Conservation (phyloP, 2,329 filamentous ascomycete genomes). For the Hymenoscyphus repandus region DNA sequence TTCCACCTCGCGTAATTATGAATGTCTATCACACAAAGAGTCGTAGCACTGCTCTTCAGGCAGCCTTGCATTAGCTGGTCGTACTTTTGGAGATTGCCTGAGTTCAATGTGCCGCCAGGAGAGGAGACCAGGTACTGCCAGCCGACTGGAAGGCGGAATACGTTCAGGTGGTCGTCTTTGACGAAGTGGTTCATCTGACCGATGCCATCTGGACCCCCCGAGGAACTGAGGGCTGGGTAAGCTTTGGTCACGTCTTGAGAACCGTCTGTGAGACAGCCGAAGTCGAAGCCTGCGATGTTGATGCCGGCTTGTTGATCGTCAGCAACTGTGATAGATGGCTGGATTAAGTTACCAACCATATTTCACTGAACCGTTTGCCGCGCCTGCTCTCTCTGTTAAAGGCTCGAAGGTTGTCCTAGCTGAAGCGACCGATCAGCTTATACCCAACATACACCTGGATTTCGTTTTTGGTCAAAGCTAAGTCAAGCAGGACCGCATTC, state of each 20-base stretch:
- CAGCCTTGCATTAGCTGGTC: too few relatives aligned
- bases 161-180: constrained; percentile 47
- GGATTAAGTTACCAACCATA: constrained; percentile 12
- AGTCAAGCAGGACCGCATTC: too few relatives aligned
- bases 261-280: constrained; percentile 38
- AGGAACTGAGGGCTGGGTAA: constrained; percentile 29
- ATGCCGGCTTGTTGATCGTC: constrained; percentile 18
- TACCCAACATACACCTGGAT: too few relatives aligned
- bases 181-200: constrained; percentile 30
- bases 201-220: constrained; percentile 31
- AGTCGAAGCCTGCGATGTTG: constrained; percentile 39
- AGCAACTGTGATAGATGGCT: background rate
- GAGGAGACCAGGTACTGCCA: constrained; percentile 56
- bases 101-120: constrained; percentile 45
- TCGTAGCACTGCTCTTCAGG: constrained; percentile 42
- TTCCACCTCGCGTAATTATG: constrained; percentile 58
- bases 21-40: constrained; percentile 51
- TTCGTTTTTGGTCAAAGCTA: too few relatives aligned
- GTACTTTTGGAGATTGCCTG: constrained; percentile 9
- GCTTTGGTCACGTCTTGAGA: constrained; percentile 23
- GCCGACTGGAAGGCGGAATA: constrained; percentile 50
- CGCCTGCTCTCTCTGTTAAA: background rate
- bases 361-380: constrained; percentile 14
- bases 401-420: background rate
- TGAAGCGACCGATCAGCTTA: background rate